Conservation (phyloP, 2,329 filamentous ascomycete species). For the Endoconidiophora polonica region DNA sequence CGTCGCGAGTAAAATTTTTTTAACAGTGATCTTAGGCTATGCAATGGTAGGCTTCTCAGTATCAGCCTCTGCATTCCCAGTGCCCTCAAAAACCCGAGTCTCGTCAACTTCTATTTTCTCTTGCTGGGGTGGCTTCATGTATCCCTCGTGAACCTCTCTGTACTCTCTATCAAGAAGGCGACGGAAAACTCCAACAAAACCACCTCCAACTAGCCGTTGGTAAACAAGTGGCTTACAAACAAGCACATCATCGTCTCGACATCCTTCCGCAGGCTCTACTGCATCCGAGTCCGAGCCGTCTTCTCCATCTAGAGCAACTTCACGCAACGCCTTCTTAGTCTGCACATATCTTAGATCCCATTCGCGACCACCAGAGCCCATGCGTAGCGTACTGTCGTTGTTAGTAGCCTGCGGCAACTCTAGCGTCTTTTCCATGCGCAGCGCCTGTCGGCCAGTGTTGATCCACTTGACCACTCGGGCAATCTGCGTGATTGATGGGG, state of each 20-base stretch:
- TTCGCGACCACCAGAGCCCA: constrained; percentile 33
- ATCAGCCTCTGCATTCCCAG: not conserved
- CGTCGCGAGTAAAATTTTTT: not conserved
- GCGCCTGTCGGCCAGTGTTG: constrained; percentile 13
- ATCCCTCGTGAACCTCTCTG: constrained; percentile 5
- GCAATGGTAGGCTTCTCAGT: not conserved
- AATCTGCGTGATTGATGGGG: constrained; percentile 65
- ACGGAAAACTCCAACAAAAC: constrained; percentile 25
- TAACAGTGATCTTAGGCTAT: not conserved
- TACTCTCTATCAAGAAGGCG: constrained; percentile 17
- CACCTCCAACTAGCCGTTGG: constrained; percentile 24
- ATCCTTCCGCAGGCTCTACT: no score
- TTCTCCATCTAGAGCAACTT: constrained; percentile 13
- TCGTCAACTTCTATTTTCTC: not conserved
- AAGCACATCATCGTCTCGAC: constrained; percentile 18
- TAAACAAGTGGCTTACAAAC: constrained; percentile 28
- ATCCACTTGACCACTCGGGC: constrained; percentile 40
- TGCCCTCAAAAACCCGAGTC: not conserved
- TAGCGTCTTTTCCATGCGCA: constrained; percentile 39
- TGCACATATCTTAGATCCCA: constrained; percentile 44
- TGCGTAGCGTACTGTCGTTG: constrained; percentile 27
- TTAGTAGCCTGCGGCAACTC: constrained; percentile 33
- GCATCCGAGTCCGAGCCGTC: constrained; percentile 5
- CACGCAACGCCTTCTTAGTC: constrained; percentile 5
- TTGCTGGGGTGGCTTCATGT: not conserved